Percentiles rank a stretch among this genome's conserved stretches.
Conservation (phyloP, 2,329 filamentous ascomycete genomes). For the Colletotrichum orchidophilum region DNA sequence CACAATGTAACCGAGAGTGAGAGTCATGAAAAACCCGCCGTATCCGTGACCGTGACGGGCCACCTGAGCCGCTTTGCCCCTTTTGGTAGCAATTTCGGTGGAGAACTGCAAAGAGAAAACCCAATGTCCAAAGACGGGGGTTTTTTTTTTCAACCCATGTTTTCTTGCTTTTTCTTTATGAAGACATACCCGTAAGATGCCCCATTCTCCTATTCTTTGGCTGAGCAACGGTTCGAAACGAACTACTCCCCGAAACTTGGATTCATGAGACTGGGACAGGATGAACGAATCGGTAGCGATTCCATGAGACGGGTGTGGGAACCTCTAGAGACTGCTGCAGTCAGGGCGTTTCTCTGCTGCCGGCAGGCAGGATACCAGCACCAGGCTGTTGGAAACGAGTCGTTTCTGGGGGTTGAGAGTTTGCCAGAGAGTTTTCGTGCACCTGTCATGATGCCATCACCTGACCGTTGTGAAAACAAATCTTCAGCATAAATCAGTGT, state of each 20-base stretch:
- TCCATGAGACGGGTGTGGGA: conserved; percentile 12
- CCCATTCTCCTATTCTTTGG: conserved; percentile 11
- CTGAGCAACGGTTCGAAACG: conserved; percentile 30
- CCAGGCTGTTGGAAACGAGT: conserved; percentile 7
- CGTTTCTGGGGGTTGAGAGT: not conserved
- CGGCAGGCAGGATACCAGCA: conserved; percentile 7
- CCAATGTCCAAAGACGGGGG: not conserved
- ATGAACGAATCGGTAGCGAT: conserved; percentile 24
- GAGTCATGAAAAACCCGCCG: conserved; percentile 5
- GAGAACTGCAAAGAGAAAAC: conserved; percentile 4
- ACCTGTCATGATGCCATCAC: not conserved
- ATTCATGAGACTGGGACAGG: not conserved
- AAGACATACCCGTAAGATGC: not conserved
- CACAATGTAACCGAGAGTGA: conserved; percentile 21
- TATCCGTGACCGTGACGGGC: conserved; percentile 17
- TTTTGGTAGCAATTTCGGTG: conserved; percentile 28
- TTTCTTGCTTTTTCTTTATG: not conserved
- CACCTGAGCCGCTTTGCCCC: conserved; percentile 25
- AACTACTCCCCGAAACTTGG: not conserved
- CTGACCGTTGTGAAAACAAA: not conserved
- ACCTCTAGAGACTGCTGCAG: conserved; percentile 6
- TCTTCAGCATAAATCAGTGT: not conserved
- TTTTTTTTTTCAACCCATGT: not conserved
- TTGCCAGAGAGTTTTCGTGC: not conserved
- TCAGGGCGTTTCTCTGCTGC: not conserved